phyloP scores from a whole-genome alignment of 108 stramenopile species.

The Skeletonema grethae region DNA sequence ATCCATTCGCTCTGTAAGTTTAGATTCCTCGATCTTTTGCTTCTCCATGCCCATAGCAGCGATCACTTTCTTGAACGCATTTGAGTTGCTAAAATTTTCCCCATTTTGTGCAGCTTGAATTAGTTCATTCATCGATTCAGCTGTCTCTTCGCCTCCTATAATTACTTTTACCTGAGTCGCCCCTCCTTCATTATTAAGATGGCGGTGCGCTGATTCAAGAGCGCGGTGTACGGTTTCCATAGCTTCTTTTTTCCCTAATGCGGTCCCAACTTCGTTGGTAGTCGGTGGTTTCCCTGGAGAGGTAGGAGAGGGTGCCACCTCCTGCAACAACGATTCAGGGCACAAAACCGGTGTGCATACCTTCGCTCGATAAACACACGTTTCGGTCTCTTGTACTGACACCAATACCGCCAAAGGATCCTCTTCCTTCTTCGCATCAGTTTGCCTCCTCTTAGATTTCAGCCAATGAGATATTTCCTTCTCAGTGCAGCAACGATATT shows the following conservation, averaged over 20 bases:
- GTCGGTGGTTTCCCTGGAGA: neutral
- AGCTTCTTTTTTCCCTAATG: neutral
- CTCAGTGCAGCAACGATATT: conserved; percentile 66
- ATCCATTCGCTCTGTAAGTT: neutral
- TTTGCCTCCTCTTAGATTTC: conserved; percentile 11
- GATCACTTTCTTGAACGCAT: conserved; percentile 6
- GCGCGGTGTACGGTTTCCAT: neutral
- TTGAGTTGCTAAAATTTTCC: conserved; percentile 9
- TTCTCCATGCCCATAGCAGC: neutral
- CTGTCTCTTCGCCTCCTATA: conserved; percentile 5
- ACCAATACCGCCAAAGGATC: conserved; percentile 30
- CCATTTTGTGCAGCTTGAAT: conserved; percentile 13
- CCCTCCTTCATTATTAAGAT: neutral
- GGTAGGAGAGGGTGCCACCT: neutral
- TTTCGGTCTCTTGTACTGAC: conserved; percentile 31
- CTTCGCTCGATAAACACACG: conserved; percentile 63
- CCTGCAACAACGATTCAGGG: conserved; percentile 13
- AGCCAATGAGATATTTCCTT: conserved; percentile 40
- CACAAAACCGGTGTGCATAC: conserved; percentile 81
- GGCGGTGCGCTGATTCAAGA: neutral
- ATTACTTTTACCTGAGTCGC: conserved; percentile 2
- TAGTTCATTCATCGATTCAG: conserved; percentile 11
- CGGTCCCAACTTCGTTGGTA: neutral
- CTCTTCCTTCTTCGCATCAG: conserved; percentile 2
- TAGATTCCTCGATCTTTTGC: neutral